phyloP scores from a whole-genome alignment of 1,284 basidiomycete genomes.

The Ceratobasidium sp. region DNA sequence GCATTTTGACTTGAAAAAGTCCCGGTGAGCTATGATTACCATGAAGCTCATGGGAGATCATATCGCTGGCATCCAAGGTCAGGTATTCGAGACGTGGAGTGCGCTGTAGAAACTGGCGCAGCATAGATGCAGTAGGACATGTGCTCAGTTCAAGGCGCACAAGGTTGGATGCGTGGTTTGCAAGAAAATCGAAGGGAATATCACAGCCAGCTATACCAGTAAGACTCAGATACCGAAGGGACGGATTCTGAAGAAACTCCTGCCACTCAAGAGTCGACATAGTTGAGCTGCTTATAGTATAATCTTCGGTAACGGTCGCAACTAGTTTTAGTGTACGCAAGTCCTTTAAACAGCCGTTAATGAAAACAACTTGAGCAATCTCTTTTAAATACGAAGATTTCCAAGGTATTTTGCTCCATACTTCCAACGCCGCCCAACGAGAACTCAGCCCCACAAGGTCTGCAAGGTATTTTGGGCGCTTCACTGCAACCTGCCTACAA shows the following conservation, averaged over 20 bases:
- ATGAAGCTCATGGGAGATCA: too few species aligned
- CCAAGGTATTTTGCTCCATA: too few species aligned
- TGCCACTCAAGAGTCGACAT: too few species aligned
- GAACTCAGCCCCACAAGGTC: neutral
- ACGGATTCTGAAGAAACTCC: neutral
- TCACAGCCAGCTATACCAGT: too few species aligned
- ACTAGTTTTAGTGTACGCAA: neutral
- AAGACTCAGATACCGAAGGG: too few species aligned
- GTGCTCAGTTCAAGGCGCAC: neutral
- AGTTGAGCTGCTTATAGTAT: too few species aligned
- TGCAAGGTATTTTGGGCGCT: neutral
- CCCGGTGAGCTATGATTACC: too few species aligned
- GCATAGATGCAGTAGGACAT: too few species aligned
- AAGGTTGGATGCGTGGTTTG: neutral
- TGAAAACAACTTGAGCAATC: too few species aligned
- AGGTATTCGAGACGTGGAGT: neutral
- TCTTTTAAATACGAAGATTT: too few species aligned
- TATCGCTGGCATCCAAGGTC: neutral
- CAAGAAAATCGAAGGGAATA: neutral
- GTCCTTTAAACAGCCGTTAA: neutral
- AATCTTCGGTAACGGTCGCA: neutral
- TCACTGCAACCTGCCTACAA: too few species aligned
- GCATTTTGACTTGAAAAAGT: neutral
- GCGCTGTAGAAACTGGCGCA: neutral
- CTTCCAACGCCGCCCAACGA: neutral